Conservation (phyloP, 1,284 basidiomycete genomes). For the Cryptococcus sp. region DNA sequence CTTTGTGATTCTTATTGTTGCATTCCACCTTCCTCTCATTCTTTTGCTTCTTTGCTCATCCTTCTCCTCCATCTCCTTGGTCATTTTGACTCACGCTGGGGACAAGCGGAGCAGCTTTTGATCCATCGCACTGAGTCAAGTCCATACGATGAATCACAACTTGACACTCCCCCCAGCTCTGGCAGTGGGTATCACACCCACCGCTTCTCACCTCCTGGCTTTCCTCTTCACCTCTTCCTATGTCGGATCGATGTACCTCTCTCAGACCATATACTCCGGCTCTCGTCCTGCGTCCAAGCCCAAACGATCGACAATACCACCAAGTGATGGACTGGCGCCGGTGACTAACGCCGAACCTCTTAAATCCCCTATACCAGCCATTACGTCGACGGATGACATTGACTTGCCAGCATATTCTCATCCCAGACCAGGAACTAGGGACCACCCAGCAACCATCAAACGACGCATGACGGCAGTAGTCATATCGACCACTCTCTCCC, state of each 20-base stretch:
- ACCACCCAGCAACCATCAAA: constrained; percentile 51
- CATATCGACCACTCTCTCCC: constrained; percentile 37
- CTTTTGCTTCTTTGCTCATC: not conserved
- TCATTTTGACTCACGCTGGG: not conserved
- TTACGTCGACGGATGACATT: constrained; percentile 4
- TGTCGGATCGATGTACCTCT: constrained; percentile 56
- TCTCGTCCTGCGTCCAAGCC: constrained; percentile 11
- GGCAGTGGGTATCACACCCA: constrained; percentile 26
- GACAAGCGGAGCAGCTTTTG: no score
- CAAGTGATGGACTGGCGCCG: not conserved
- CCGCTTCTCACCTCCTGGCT: constrained; percentile 37
- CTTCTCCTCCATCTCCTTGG: not conserved
- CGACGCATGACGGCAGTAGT: constrained; percentile 48
- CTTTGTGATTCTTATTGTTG: constrained; percentile 1
- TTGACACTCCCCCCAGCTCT: constrained; percentile 28
- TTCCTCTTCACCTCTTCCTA: constrained; percentile 53
- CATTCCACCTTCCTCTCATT: not conserved
- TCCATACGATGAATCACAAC: no score
- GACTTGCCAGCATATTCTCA: constrained; percentile 1
- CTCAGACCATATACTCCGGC: constrained; percentile 29
- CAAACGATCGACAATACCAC: not conserved
- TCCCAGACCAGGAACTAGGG: constrained; percentile 36
- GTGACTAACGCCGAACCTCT: constrained; percentile 1
- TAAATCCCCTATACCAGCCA: constrained; percentile 20
- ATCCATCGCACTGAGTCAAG: no score